phyloP scores from a whole-genome alignment of 1,284 basidiomycete species.

The Melanopsichium pennsylvanicum region DNA sequence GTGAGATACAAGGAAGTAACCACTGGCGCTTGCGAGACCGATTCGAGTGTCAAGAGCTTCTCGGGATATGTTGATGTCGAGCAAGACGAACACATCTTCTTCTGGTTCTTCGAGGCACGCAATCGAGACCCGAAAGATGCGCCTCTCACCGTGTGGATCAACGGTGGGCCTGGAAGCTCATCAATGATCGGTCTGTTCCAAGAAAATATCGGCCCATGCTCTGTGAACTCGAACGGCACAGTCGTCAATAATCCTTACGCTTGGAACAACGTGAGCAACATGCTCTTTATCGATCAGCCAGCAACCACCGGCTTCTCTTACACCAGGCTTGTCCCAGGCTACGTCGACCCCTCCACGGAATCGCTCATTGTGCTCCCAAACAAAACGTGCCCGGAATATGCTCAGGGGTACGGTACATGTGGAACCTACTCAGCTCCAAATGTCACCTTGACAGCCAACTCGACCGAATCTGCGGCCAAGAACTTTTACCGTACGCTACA shows the following conservation, averaged over 20 bases:
- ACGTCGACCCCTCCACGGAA: conserved; percentile 26
- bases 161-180: conserved; percentile 71
- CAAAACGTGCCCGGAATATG: conserved; percentile 40
- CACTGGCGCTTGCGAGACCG: conserved; percentile 78
- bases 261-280: conserved; percentile 75
- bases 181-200: conserved; percentile 76
- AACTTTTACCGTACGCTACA: conserved; percentile 71
- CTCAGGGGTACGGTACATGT: conserved; percentile 31
- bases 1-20: conserved; percentile 52
- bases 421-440: conserved; percentile 46
- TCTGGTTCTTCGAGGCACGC: conserved; percentile 53
- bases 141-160: conserved; percentile 49
- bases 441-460: conserved; percentile 45
- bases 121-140: conserved; percentile 41
- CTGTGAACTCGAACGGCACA: conserved; percentile 72
- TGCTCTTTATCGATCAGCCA: conserved; percentile 80
- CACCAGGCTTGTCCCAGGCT: conserved; percentile 41
- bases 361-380: conserved; percentile 29
- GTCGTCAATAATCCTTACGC: conserved; percentile 72
- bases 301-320: conserved; percentile 54
- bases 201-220: conserved; percentile 76
- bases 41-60: conserved; percentile 74
- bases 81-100: conserved; percentile 48
- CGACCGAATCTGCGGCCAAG: conserved; percentile 49
- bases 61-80: conserved; percentile 66